Evolutionary conservation across 306 rosid genomes (phyloP).

Genomic region (Citrullus colocynthis): DNA sequence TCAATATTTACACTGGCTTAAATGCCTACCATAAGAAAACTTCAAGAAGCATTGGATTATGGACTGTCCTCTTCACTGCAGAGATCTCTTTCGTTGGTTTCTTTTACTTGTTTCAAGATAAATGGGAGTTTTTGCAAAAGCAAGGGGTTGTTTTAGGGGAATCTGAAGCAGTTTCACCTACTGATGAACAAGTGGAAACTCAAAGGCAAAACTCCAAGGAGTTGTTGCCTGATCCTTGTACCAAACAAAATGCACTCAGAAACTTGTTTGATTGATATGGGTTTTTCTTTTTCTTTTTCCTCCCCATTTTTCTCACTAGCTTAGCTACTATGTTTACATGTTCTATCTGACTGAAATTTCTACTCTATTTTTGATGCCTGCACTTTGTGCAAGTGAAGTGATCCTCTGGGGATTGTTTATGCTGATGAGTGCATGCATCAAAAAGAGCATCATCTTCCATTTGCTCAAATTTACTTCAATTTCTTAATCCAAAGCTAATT

Average conservation of each 20-base stretch:
- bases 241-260: slow-evolving; percentile 63
- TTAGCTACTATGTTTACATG: not conserved
- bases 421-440: slow-evolving; percentile 40
- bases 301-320: slow-evolving; percentile 11
- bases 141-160: slow-evolving; percentile 47
- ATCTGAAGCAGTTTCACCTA: slow-evolving; percentile 18
- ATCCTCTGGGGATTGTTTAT: not conserved
- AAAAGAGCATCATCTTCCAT: slow-evolving; percentile 19
- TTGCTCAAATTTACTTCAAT: not conserved
- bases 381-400: slow-evolving; percentile 27
- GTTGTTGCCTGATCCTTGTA: slow-evolving; percentile 39
- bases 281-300: not conserved
- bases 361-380: slow-evolving; percentile 30
- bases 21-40: slow-evolving; percentile 62
- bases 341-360: not conserved
- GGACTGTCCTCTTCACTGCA: slow-evolving; percentile 77
- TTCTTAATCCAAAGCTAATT: not conserved
- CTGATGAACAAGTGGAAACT: slow-evolving; percentile 19
- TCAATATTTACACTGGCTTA: slow-evolving; percentile 79
- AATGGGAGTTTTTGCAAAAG: slow-evolving; percentile 58
- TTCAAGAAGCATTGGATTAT: slow-evolving; percentile 40
- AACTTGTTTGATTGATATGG: slow-evolving; percentile 56
- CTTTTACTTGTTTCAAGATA: slow-evolving; percentile 73
- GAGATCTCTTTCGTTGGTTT: slow-evolving; percentile 56
- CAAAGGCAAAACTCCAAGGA: slow-evolving; percentile 37